phyloP scores from a whole-genome alignment of 176 grass and related monocot genomes.

The Puccinellia tenuiflora region DNA sequence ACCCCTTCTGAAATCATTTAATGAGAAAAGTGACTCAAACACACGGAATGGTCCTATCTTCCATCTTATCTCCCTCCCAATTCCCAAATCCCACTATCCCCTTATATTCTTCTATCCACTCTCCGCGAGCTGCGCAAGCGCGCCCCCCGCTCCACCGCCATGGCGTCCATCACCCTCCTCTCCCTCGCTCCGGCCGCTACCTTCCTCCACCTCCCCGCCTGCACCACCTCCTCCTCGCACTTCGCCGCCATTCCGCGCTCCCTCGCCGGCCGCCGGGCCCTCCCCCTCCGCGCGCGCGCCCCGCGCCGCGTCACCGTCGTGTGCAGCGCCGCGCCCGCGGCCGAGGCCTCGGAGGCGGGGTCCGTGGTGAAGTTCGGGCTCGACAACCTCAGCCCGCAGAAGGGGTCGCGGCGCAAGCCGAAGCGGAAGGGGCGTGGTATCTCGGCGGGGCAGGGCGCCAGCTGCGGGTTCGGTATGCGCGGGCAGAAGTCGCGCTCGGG shows the following conservation, averaged over 20 bases:
- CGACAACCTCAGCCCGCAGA: constrained; percentile 78
- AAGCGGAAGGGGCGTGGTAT: constrained; percentile 93
- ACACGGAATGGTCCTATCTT: not conserved
- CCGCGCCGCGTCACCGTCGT: constrained; percentile 32
- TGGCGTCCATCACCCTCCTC: constrained; percentile 52
- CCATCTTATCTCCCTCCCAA: constrained; percentile 13
- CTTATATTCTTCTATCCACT: constrained; percentile 30
- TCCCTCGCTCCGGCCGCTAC: constrained; percentile 27
- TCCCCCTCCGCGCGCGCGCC: constrained; percentile 4
- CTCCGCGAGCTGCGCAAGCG: not conserved
- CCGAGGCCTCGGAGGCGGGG: constrained; percentile 13
- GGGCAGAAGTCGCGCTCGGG: constrained; percentile 93
- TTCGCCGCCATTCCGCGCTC: constrained; percentile 1
- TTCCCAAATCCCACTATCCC: not conserved
- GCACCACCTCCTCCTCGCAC: constrained; percentile 17
- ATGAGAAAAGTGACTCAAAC: not conserved
- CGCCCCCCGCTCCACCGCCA: constrained; percentile 20
- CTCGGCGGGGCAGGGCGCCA: constrained; percentile 87
- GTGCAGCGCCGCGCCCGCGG: constrained; percentile 24
- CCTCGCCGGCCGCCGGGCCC: not conserved
- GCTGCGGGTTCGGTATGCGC: constrained; percentile 91
- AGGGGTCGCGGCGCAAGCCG: constrained; percentile 49
- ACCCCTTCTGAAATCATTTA: not conserved
- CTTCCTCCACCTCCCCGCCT: constrained; percentile 28
- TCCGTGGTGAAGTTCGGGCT: constrained; percentile 57